phyloP scores from a whole-genome alignment of 2,329 filamentous ascomycete species.

The Ustilaginoidea virens region DNA sequence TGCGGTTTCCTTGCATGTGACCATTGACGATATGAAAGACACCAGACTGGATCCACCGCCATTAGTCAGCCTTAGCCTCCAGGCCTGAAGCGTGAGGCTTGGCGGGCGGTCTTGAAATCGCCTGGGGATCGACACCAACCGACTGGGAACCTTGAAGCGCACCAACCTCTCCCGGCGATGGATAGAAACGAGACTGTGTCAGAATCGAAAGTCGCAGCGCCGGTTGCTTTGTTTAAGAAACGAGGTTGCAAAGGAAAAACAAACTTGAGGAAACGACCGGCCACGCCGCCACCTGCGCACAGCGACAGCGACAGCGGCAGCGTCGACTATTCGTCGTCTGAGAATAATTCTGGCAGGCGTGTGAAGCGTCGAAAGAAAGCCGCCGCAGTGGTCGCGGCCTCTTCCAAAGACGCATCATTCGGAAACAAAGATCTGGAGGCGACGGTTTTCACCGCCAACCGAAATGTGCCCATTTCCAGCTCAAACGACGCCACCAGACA shows the following conservation, averaged over 20 bases:
- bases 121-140: no score
- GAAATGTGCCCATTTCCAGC: constrained; percentile 44
- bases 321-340: constrained; percentile 47
- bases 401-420: constrained; percentile 31
- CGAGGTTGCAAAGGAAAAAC: constrained; percentile 61
- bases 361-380: constrained; percentile 66
- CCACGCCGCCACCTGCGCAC: constrained; percentile 57
- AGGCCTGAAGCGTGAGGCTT: no score
- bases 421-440: constrained; percentile 25
- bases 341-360: constrained; percentile 60
- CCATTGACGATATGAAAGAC: no score
- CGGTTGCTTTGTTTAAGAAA: constrained; percentile 71
- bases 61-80: no score
- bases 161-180: no score
- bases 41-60: no score
- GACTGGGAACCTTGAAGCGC: no score
- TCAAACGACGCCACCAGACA: constrained; percentile 82
- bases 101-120: no score
- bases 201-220: constrained; percentile 13
- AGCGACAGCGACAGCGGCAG: constrained; percentile 40
- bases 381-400: constrained; percentile 50
- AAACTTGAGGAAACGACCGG: constrained; percentile 65
- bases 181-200: no score
- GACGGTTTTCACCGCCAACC: constrained; percentile 44
- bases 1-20: no score